Evolutionary conservation across 2,329 filamentous ascomycete genomes (phyloP), one percentile per base, ranked within the genome.

Genomic region (Botrytis fabae): DNA sequence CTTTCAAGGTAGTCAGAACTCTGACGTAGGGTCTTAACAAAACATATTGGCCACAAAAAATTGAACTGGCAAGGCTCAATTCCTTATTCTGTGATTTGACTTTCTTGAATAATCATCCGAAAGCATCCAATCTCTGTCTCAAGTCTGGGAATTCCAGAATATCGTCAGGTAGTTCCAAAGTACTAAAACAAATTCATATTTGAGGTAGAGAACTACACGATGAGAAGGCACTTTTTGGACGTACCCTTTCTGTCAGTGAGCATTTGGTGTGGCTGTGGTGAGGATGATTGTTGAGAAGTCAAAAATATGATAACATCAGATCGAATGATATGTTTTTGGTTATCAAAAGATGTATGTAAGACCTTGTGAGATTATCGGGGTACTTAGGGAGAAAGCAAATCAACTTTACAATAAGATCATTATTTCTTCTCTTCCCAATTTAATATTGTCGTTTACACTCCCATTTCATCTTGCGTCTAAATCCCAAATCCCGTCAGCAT

Each of bases 341-440:
- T 54, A 7, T 28, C 6, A 2, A 54, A 18, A 54, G 22, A 51
- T 22, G 9, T 18, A 54, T 54, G 0, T 8, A 28, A 7, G 14
- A 6, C 14, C 28, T 28, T 18, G 14, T 18, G 51, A 6, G 2
- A 1, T 54, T 28, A 2, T 54, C n/a, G 8, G n/a, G 4, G 0
- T 6, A 4, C n/a, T 28, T 28, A 28, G 6, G 14, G 6, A 46
- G 44, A 9, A 22, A 22, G 7, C 6, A 22, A 22, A 44, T 44
- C 2, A 22, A 8, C 0, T 5, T 46, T 46, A 3, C 4, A n/a
- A 25, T 6, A 14, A 14, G n/a, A 2, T 2, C 1, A 2, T 6
- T 51, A 1, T n/a, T 51, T 28, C 51, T 54, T n/a, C n/a, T 28
- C 51, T 28, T 28, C 6, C 3, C 14, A 6, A 28, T 54, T 7